Evolutionary conservation across 2,329 filamentous ascomycete genomes (phyloP), one percentile per base, ranked within the genome.

Genomic region (Aspergillus sp.): DNA sequence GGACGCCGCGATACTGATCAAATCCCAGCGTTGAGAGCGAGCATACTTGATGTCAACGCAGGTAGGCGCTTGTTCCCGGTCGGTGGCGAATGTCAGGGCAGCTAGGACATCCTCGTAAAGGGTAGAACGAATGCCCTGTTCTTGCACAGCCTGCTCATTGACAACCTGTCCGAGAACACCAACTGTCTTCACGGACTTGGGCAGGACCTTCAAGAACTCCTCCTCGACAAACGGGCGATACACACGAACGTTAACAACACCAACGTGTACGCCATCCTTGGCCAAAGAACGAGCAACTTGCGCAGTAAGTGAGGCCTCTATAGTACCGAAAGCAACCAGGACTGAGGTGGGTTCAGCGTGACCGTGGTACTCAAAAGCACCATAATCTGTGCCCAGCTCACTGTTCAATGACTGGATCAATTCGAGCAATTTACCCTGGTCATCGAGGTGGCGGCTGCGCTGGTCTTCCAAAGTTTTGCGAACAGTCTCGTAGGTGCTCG

Each of bases 171-270:
- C 95, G 5, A 99, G 85, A 19, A 98, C 91, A 39, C 89, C 88
- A 63, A 99, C 83, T 61, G 84, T 89, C 76, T 85, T 86, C 47
- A 88, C 85, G 37, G 89, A 89, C 65, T 86, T 81, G 34, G 95
- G 92, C 27, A 99, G 83, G 11, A 85, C 84, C 64, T 89, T 86
- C 62, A 98, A 80, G 82, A 99, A 98, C 51, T 91, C 90, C 73
- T 97, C 92, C 78, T 99, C 95, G 33, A 95, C 86, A 70, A 99
- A 98, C 15, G 95, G 95, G 44, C 93, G 87, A 81, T 98, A 99
- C 55, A 99, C 83, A 63, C 95, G 89, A 47, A 98, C 93, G 68
- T 91, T 93, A 75, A 99, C 82, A 40, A 93, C 89, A 67, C 95
- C 95, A 60, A 97, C 85, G 77, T 88, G 91, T 70, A 84, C 83